Evolutionary conservation across 371 early-diverging fungal genomes (phyloP), one percentile per base, ranked within the genome.

Genomic region (Rhizopus microsporus): DNA sequence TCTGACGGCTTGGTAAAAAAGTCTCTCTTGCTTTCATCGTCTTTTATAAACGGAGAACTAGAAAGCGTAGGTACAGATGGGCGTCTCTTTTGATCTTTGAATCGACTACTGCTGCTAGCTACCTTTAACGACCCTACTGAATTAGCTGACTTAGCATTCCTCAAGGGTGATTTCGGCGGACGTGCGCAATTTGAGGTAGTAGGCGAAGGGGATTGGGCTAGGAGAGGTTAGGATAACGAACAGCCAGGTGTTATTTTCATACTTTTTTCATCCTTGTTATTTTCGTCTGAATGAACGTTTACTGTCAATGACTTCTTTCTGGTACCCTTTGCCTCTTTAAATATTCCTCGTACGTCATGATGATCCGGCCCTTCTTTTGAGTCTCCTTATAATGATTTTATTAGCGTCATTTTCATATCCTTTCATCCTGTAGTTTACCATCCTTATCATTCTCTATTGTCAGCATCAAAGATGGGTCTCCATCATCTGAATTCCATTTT

Each of bases 151-250:
- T 57, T 40, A 8, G 29, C 40, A 4, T 59, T 52, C 10, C 75
- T 57, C 31, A 75, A 38, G 10, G 75, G 75, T 8, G 72, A 75
- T 54, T 69, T 69, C 1, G 72, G 72, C 34, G 75, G 75, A 6
- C 75, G 63, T 5, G 56, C 55, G 37, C 15, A 23, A 51, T 38
- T 34, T 37, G 51, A 23, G 12, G 15, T 17, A 7, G 2, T 37
- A 23, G 37, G 23, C 12, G 51, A 37, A 5, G 12, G 12, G 23
- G 30, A 15, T 6, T 31, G 8, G 23, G 16, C 42, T 40, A 23
- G 2, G 23, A 43, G 9, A 12, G 40, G 43, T 5, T 5, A 43
- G 8, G n/a, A 6, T 0, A 8, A 6, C 15, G 43, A n/a, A 43
- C 3, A 43, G 3, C 17, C 43, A 23, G 2, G 23, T 23, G 23